A percentile compares a stretch with the other conserved stretches of the same genome.
These are phyloP conservation scores for Lasiodiplodia hormozganensis DNA, from an alignment of 2,329 filamentous ascomycete species.

Conservation along the genomic window DNA sequence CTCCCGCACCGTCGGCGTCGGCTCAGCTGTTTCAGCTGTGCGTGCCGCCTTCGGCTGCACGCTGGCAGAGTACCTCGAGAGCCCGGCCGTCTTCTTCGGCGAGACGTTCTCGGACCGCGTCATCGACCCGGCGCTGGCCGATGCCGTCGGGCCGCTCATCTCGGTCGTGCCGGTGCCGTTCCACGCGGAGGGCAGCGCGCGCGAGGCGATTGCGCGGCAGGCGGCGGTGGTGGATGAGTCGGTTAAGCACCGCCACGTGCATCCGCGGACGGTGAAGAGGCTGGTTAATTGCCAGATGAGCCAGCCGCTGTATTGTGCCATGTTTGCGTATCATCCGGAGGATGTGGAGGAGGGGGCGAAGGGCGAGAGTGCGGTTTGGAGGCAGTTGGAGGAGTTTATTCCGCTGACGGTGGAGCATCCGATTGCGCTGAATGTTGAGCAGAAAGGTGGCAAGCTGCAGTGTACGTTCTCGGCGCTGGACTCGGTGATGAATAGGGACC, in stretches of 20 bases:
- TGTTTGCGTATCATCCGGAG: background rate
- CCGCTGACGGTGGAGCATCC: background rate
- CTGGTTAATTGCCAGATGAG: background rate
- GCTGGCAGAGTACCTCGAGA: background rate
- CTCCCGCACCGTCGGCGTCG: background rate
- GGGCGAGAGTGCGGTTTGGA: background rate
- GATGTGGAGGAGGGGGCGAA: background rate
- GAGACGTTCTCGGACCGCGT: conserved; percentile 3
- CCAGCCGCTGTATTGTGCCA: background rate
- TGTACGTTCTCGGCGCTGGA: background rate
- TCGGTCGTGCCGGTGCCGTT: background rate
- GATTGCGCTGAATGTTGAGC: background rate
- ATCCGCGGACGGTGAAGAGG: background rate
- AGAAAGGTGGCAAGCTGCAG: background rate
- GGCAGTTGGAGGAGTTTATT: background rate
- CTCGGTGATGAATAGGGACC: background rate
- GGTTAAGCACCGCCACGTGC: background rate
- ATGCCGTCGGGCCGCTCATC: background rate
- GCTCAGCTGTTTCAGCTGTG: background rate
- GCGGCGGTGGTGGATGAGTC: background rate
- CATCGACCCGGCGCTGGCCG: background rate
- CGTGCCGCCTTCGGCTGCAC: background rate
- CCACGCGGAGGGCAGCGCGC: background rate
- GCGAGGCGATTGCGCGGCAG: background rate
- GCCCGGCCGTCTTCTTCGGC: background rate